Evolutionary conservation across 2,329 filamentous ascomycete genomes (phyloP).

Genomic region (Ceratocystis cacaofunesta): DNA sequence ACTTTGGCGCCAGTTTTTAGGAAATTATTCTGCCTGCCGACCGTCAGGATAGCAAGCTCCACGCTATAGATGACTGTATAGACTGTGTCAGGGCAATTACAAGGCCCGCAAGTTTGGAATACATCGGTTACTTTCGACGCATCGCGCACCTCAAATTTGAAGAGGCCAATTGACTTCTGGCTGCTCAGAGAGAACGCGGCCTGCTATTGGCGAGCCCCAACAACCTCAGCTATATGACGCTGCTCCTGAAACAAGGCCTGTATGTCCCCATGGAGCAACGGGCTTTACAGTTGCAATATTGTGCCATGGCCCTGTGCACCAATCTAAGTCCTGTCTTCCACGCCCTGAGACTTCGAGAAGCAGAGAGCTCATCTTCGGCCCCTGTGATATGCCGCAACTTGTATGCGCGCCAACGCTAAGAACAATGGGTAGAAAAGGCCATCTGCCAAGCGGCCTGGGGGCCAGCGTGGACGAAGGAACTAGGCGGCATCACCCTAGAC

Average conservation of each 20-base stretch:
- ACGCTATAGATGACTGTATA: not conserved
- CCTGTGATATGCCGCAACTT: not conserved
- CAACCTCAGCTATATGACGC: not conserved
- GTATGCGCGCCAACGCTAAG: conserved; percentile 11
- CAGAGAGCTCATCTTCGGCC: not conserved
- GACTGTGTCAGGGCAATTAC: not conserved
- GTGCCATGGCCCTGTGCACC: not conserved
- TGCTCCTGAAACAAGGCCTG: not conserved
- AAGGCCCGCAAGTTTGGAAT: not conserved
- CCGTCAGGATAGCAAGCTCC: not conserved
- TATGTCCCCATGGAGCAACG: not conserved
- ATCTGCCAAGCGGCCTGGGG: conserved; percentile 17
- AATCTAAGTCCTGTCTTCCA: conserved; percentile 1
- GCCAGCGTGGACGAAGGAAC: conserved; percentile 10
- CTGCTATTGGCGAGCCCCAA: not conserved
- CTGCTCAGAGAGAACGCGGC: not conserved
- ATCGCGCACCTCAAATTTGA: not conserved
- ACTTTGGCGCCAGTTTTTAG: not conserved
- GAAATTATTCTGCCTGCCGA: not conserved
- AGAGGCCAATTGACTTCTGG: not conserved
- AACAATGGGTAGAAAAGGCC: conserved; percentile 17
- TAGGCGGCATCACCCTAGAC: not conserved
- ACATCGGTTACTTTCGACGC: not conserved
- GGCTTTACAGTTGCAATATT: not conserved
- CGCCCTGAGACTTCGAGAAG: not conserved